These are phyloP conservation scores for Quercus cerris DNA, from an alignment of 306 rosid species.

Conservation along the genomic window DNA sequence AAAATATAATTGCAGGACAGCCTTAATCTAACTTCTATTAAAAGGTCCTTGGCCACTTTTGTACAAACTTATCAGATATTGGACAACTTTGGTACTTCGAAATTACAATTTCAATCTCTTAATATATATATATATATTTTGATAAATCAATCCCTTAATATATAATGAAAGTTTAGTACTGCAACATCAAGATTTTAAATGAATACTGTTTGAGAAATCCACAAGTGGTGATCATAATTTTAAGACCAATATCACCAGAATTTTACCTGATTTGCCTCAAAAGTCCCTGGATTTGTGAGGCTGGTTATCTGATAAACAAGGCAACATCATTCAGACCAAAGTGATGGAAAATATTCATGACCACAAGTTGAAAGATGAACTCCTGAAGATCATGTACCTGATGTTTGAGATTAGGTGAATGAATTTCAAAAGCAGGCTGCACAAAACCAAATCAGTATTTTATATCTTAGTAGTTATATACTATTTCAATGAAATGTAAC, in stretches of 20 bases:
- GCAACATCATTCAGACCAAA: slow-evolving; percentile 17
- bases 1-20: neutral
- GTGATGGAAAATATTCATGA: neutral
- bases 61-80: neutral
- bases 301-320: slow-evolving; percentile 57
- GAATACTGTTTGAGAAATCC: slow-evolving; percentile 7
- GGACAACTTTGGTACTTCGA: neutral
- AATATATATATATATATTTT: neutral
- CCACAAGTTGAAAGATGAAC: slow-evolving; percentile 13
- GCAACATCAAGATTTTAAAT: neutral
- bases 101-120: neutral
- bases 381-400: slow-evolving; percentile 58
- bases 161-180: slow-evolving; percentile 2
- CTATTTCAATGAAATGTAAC: slow-evolving; percentile 11
- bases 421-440: slow-evolving; percentile 84
- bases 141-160: neutral
- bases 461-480: neutral
- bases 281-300: slow-evolving; percentile 77
- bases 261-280: slow-evolving; percentile 92
- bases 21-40: neutral
- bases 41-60: neutral
- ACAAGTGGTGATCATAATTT: slow-evolving; percentile 2
- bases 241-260: neutral
- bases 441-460: slow-evolving; percentile 15
- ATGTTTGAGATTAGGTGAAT: slow-evolving; percentile 50